phyloP scores from a whole-genome alignment of 805 yeast genomes.

The Gaillardinia entomophila region DNA sequence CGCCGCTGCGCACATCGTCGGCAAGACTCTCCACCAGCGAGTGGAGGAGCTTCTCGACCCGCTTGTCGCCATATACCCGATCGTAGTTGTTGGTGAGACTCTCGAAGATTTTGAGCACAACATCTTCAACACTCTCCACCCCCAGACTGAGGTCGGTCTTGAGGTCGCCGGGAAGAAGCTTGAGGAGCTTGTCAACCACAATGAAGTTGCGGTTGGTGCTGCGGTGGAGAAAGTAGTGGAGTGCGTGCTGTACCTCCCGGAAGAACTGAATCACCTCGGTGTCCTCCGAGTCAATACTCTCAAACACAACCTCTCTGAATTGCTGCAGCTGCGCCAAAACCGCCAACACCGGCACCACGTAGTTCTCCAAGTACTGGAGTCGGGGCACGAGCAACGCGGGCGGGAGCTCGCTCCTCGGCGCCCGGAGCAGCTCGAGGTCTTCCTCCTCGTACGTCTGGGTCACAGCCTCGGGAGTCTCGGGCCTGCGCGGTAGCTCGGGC shows the following conservation, averaged over 20 bases:
- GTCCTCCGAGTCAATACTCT: neutral
- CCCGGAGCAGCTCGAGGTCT: too few relatives aligned
- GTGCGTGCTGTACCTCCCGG: neutral
- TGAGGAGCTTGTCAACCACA: constrained; percentile 12
- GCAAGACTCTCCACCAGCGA: constrained; percentile 22
- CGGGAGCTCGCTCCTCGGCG: constrained; percentile 12
- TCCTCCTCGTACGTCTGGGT: neutral
- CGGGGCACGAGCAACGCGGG: constrained; percentile 29
- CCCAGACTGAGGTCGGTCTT: constrained; percentile 5
- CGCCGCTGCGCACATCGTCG: constrained; percentile 17
- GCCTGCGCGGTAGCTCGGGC: too few relatives aligned
- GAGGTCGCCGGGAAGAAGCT: constrained; percentile 13
- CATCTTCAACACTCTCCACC: constrained; percentile 14
- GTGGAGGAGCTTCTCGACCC: constrained; percentile 12
- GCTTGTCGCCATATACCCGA: constrained; percentile 5
- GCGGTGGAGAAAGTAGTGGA: constrained; percentile 5
- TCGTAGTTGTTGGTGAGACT: constrained; percentile 6
- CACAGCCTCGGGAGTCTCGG: neutral
- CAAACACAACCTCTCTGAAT: constrained; percentile 23
- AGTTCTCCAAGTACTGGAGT: constrained; percentile 28
- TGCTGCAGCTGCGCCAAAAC: constrained; percentile 31
- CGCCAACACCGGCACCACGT: constrained; percentile 36
- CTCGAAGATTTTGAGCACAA: constrained; percentile 11
- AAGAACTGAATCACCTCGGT: neutral
- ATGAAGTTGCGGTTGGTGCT: constrained; percentile 12